Conservation (phyloP, 768 basidiomycete species). For the Porphyrellus cyaneotinctus region DNA sequence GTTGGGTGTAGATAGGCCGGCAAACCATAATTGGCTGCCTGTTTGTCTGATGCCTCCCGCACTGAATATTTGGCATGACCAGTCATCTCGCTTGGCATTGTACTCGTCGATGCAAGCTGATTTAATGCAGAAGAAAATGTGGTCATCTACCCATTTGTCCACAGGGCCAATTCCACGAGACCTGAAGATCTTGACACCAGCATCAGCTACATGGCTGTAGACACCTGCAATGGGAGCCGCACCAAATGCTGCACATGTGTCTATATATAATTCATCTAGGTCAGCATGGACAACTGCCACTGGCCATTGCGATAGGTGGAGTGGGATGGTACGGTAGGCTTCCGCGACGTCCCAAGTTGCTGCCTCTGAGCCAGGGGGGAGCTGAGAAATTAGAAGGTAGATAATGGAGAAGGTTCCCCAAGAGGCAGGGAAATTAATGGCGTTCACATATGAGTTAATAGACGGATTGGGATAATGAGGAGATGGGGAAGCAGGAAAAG, state of each 20-base stretch:
- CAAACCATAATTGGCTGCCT: not conserved
- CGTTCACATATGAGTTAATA: not conserved
- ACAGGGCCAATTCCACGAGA: not conserved
- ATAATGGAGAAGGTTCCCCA: conserved; percentile 2
- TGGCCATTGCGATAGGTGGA: not conserved
- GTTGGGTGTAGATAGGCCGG: too few species aligned
- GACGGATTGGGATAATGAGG: rapidly evolving
- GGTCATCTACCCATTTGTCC: too few species aligned
- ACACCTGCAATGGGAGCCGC: not conserved
- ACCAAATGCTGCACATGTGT: not conserved
- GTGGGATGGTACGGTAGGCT: not conserved
- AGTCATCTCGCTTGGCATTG: too few species aligned
- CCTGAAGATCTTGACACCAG: not conserved
- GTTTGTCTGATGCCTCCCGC: too few species aligned
- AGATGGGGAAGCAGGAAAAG: rapidly evolving
- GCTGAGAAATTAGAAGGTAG: not conserved
- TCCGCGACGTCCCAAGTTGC: not conserved
- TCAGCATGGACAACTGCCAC: not conserved
- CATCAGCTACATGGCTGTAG: not conserved
- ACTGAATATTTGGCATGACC: too few species aligned
- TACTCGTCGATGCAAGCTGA: too few species aligned
- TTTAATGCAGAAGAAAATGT: too few species aligned
- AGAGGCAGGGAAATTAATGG: rapidly evolving
- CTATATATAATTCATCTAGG: not conserved
- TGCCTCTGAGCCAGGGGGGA: not conserved